Evolutionary conservation across 73 alveolate species (phyloP), one percentile per base, ranked within the genome.

Genomic region (Tetrahymena elliotti): DNA sequence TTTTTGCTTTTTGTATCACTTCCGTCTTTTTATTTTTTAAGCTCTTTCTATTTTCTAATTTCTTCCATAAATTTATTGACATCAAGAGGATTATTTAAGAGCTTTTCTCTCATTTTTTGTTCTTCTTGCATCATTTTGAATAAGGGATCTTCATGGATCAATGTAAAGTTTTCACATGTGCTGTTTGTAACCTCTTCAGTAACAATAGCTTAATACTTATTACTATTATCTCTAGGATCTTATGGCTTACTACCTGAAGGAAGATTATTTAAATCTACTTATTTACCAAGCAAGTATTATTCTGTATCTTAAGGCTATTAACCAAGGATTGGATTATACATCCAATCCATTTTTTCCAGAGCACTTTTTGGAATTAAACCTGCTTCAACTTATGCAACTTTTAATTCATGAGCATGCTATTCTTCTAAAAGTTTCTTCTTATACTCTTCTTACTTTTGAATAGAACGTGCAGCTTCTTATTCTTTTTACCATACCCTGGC

Each of bases 401-500:
- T 98, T 95, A 98, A 96, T 54, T 98, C 99, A 84, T 97, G 99
- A 15, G 96, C 84, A 83, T 97, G 98, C 96, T 96, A 97, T 97
- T 98, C 99, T 95, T 97, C 99, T 96, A 96, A 95, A 38, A 97
- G 94, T 95, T 97, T 96, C 95, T 98, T 97, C n/a, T 96, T 98
- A 84, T 96, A 95, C 93, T 98, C 99, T 83, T 96, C 93, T 38
- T 97, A 97, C 93, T 97, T 96, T 35, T 96, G 95, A 88, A 95
- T 97, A 34, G 93, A 95, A 38, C 97, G 99, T 4, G 97, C 95
- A 93, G 97, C 94, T 53, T 97, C 95, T 94, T 97, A 96, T 83
- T 98, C 99, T 9, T 98, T 98, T 13, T 97, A 96, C 99, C 99
- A 98, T 18, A 98, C 99, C 84, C 96, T 98, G 53, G 97, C 99